Base-by-base conservation (phyloP, 805 yeast species). In the Starmerella bacillaris region DNA sequence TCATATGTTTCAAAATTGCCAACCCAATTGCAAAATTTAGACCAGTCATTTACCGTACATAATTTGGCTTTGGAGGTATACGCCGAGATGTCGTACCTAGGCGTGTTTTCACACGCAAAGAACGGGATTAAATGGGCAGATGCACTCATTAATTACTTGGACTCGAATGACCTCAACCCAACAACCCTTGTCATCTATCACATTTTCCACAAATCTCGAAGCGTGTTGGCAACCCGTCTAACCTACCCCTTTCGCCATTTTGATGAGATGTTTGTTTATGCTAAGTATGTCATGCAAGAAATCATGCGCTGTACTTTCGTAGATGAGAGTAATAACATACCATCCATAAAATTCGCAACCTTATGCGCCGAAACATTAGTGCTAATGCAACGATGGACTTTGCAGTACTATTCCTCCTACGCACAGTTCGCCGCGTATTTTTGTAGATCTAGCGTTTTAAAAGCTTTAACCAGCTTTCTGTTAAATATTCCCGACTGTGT, bases 31-130 rank as follows among this genome's bases (percentile, higher is more conserved):
- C 14, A 24, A 2, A 20, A 15, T 5, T 21, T 5, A 20, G 27
- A 27, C 18, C 16, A 29, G 4, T 21, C 29, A 5, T 24, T 43
- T 17, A 38, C 35, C 3, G 19, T 33, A 5, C 35, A 37, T 17
- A 33, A 35, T 14, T 15, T 43, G 36, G 46, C 43, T 4, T 16
- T 33, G 2, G 46, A 38, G 19, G 28, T 39, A 2, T 41, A 41
- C 30, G 24, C 38, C 4, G 44, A 41, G 19, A 18, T 38, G 9
- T 35, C 36, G n/a, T 27, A 30, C 6, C 30, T 18, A 12, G 31
- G 27, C 2, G 9, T 31, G 17, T 16, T 35, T 4, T n/a, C n/a
- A n/a, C n/a, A n/a, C n/a, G n/a, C n/a, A n/a, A n/a, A n/a, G n/a
- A n/a, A n/a, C n/a, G n/a, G n/a, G n/a, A n/a, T n/a, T n/a, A n/a